Evolutionary conservation across 2,329 filamentous ascomycete species (phyloP), one percentile per base, ranked within the genome.

Genomic region (Herpotrichia juniperi): DNA sequence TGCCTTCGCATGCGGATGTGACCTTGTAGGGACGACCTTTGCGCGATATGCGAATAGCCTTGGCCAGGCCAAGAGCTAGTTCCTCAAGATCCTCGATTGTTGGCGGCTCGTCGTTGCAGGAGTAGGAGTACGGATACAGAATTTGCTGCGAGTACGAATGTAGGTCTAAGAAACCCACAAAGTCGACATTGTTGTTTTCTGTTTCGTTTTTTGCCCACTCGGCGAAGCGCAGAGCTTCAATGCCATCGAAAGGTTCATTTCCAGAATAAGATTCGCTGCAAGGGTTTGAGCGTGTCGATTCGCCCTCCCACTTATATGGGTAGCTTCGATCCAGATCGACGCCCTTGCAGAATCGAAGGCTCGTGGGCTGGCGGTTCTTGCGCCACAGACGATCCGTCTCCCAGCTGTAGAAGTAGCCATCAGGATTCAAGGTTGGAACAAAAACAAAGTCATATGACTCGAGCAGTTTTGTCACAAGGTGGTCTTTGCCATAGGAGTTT

Each of bases 61-160:
- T 97, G 51, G 91, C 89, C 24, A 99, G 82, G 22, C 93, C 93
- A 50, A 92, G 83, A 1, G 88, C 94, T 16, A 97, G 82, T 73
- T 99, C 94, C 73, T 96, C 86, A 1, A 99, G 83, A 63, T 96
- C 96, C 75, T 99, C 94, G 14, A 94, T 79, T 31, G 92, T 92
- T 0, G 93, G 93, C 11, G 94, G 93, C 24, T 87, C 79, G 4
- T 83, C 81, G 5, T 80, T 77, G 78, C 94, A 99, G 11, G 90
- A 90, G 75, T 91, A 96, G 4, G 90, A 87, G 71, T 93, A 97
- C 0, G 94, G 94, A 69, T 94, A 97, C 8, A 97, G 81, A 19
- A 99, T 88, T 74, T 97, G 90, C 75, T 99, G 93, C 0, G 91
- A 96, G 73, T 97, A 99, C 1, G 91, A 93, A 74, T 99, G 94